phyloP scores from a whole-genome alignment of 352 stramenopile species.

The Phytophthora sansomeana region DNA sequence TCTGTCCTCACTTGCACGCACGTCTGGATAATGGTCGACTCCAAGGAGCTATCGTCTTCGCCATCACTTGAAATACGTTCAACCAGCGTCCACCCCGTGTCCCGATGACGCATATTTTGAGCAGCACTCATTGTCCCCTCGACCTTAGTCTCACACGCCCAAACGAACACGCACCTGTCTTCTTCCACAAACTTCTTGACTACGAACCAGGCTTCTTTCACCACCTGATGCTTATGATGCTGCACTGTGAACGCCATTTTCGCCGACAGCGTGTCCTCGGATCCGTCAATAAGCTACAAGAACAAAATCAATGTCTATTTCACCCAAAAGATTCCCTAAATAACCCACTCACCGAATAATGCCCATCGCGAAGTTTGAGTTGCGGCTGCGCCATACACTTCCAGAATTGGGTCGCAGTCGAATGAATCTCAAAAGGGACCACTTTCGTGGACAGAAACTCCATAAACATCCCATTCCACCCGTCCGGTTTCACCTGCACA shows the following conservation, averaged over 20 bases:
- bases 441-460: slow-evolving; percentile 40
- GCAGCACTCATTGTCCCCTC: slow-evolving; percentile 36
- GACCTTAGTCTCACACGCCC: slow-evolving; percentile 36
- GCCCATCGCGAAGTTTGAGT: slow-evolving; percentile 35
- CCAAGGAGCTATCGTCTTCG: not conserved
- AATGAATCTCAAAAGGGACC: slow-evolving; percentile 33
- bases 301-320: not conserved
- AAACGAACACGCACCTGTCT: slow-evolving; percentile 36
- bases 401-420: slow-evolving; percentile 34
- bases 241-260: slow-evolving; percentile 43
- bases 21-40: slow-evolving; percentile 36
- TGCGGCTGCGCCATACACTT: slow-evolving; percentile 30
- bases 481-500: slow-evolving; percentile 40
- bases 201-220: slow-evolving; percentile 40
- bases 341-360: slow-evolving; percentile 38
- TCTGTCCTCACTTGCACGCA: slow-evolving; percentile 38
- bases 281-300: slow-evolving; percentile 29
- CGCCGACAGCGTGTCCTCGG: slow-evolving; percentile 39
- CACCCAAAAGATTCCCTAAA: not conserved
- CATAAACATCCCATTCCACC: slow-evolving; percentile 41
- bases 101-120: slow-evolving; percentile 30
- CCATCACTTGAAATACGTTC: not conserved
- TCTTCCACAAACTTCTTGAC: slow-evolving; percentile 34
- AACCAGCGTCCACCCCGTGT: slow-evolving; percentile 35
- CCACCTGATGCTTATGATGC: slow-evolving; percentile 30